phyloP scores from a whole-genome alignment of 108 stramenopile species.

The Discostella stelligeroides region DNA sequence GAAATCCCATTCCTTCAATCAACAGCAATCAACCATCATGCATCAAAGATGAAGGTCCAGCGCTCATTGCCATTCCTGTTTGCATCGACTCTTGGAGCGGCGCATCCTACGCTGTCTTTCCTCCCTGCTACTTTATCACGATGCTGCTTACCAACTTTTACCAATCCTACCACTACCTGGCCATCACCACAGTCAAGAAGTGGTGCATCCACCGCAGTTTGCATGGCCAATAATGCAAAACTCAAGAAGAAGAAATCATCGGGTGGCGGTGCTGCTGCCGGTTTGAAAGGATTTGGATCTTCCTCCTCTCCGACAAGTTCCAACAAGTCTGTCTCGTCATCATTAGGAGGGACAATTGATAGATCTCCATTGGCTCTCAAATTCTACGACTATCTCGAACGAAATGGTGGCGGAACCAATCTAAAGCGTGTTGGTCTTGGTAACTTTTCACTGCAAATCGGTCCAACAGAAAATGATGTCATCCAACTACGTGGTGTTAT shows the following conservation, averaged over 20 bases:
- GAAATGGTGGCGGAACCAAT: conserved; percentile 59
- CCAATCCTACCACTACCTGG: not conserved
- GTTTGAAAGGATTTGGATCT: conserved; percentile 56
- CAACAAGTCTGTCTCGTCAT: not conserved
- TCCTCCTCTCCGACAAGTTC: conserved; percentile 28
- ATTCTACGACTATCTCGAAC: conserved; percentile 67
- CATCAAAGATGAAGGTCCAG: not conserved
- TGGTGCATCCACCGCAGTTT: conserved; percentile 4
- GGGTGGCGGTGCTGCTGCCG: conserved; percentile 16
- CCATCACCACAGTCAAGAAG: not conserved
- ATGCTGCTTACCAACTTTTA: not conserved
- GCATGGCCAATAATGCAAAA: conserved; percentile 41
- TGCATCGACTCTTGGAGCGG: not conserved
- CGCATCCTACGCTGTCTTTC: not conserved
- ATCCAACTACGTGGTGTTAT: conserved; percentile 68
- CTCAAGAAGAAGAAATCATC: conserved; percentile 20
- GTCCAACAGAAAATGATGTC: conserved; percentile 8
- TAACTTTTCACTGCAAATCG: conserved; percentile 44
- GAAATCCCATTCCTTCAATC: no score
- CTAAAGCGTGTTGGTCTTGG: conserved; percentile 66
- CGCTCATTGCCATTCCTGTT: not conserved
- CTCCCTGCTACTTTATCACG: not conserved
- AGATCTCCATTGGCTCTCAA: conserved; percentile 55
- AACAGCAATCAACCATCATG: not conserved
- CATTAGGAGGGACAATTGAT: conserved; percentile 40